These are phyloP conservation scores for Hansenula lynferdii DNA, from an alignment of 1,139 yeast species.

Conservation along the genomic window DNA sequence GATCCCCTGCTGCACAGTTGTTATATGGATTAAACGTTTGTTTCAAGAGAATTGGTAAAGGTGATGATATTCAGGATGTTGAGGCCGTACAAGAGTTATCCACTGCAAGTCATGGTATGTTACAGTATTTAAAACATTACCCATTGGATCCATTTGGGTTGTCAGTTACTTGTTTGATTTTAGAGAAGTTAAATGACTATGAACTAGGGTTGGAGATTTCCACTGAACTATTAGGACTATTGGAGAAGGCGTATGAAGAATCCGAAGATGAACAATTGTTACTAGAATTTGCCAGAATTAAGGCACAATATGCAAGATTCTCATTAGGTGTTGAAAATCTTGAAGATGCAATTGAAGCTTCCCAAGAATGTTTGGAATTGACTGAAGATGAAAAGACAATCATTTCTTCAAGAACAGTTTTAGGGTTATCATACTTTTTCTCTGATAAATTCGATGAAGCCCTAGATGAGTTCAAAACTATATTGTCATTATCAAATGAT, in stretches of 20 bases:
- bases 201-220: slow-evolving; percentile 48
- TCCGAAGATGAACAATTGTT: slow-evolving; percentile 46
- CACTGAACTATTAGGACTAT: slow-evolving; percentile 36
- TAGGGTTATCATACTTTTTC: slow-evolving; percentile 70
- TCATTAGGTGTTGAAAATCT: slow-evolving; percentile 55
- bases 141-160: slow-evolving; percentile 66
- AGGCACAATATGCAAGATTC: slow-evolving; percentile 67
- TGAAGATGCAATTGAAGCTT: slow-evolving; percentile 54
- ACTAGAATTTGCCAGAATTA: slow-evolving; percentile 50
- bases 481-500: slow-evolving; percentile 51
- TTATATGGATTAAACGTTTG: slow-evolving; percentile 60
- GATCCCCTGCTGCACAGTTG: slow-evolving; percentile 64
- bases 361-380: slow-evolving; percentile 53
- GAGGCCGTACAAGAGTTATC: slow-evolving; percentile 61
- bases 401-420: slow-evolving; percentile 60
- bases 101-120: slow-evolving; percentile 67
- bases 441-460: slow-evolving; percentile 57
- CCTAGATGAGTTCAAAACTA: slow-evolving; percentile 57
- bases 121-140: slow-evolving; percentile 59
- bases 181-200: slow-evolving; percentile 70
- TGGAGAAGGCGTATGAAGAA: slow-evolving; percentile 58
- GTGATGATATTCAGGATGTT: slow-evolving; percentile 45
- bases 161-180: slow-evolving; percentile 48
- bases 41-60: slow-evolving; percentile 35
- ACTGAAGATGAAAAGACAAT: slow-evolving; percentile 34